Evolutionary conservation across 2,329 filamentous ascomycete genomes (phyloP), one percentile per base, ranked within the genome.

Genomic region (Ophiocordyceps polyrhachis-furcata): DNA sequence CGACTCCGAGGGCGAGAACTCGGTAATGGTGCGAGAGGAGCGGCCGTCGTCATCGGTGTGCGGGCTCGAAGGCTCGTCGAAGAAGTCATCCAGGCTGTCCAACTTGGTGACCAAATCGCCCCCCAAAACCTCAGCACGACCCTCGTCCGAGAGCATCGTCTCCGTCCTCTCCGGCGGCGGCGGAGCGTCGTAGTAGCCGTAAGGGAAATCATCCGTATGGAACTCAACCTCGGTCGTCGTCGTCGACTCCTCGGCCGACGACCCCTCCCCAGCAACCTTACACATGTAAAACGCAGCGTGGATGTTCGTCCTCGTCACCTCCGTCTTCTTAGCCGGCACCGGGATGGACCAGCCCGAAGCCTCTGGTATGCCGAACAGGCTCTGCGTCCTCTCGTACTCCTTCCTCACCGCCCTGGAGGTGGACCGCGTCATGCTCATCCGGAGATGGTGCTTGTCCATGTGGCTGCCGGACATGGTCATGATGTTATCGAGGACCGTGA

Each of bases 231-330:
- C 88, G 1, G 86, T 82, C 0, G 86, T 91, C 4, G 79, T 74
- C 1, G 76, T 73, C 5, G 76, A 73, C 5, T 76, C 69, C 45
- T 83, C 75, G 8, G 71, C 65, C 29, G 67, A 56, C 12, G 66
- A 65, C 15, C 74, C 74, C 6, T 25, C 71, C 6, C 25, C 71
- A 4, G 74, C 70, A 49, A 76, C 81, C 44, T 85, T 82, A 56
- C 88, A 95, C 50, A 88, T 93, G 62, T 94, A 94, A 62, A 95
- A 96, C 1, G 91, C 88, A 0, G 88, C 86, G 58, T 96, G 89
- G 2, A 98, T 91, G 54, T 98, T 98, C 47, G 81, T 76, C 46
- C 91, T 75, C 4, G 91, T 96, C 31, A 79, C 76, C 45, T 82
- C 80, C 1, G 88, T 91, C 64, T 94, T 89, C 46, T 83, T 81